Base-by-base conservation (phyloP, 1,139 yeast species). In the Eremothecium cymbalariae region DNA sequence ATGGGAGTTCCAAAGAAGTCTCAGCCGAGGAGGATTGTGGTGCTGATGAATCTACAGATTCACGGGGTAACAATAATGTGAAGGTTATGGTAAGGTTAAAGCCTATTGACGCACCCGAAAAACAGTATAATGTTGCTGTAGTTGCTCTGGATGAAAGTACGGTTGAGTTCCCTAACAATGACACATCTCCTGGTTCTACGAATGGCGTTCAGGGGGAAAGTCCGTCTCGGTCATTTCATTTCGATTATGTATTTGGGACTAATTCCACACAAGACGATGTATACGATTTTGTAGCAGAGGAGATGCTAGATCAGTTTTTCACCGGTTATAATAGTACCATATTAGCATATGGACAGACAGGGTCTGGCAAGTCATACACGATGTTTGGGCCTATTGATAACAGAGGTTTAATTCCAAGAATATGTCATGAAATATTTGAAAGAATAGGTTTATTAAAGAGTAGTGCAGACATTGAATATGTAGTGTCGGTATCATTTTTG, bases 321-420 rank as follows among this genome's bases (percentile, higher is more conserved):
- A 67, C 70, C 26, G 96, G 96, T 0, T 84, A 81, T 53, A 84
- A 86, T 55, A 90, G 93, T 14, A 77, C 95, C 0, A 78, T 86
- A 0, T 61, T 86, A 29, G 88, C 94, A 1, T 86, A 84, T 56
- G 96, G 95, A 6, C 95, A 83, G 53, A 80, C 94, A 0, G 93
- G 94, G 0, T 72, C 93, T 1, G 95, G 95, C 3, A 85, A 85
- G 53, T 75, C 94, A 0, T 76, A 74, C 52, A 81, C 95, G 2
- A 81, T 86, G 94, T 72, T 82, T 71, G 95, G 95, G 1, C 52
- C 64, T 2, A 61, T 65, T 14, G 52, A 49, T 2, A 32, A 43
- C 8, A 54, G 66, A 13, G 95, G 95, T 3, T 67, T 81, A 18
- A 76, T 82, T 12, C 94, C 94, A 0, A 64, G 94, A 25, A 75